These are phyloP conservation scores for Suillus alpinus DNA, from an alignment of 768 basidiomycete genomes.

Conservation along the genomic window DNA sequence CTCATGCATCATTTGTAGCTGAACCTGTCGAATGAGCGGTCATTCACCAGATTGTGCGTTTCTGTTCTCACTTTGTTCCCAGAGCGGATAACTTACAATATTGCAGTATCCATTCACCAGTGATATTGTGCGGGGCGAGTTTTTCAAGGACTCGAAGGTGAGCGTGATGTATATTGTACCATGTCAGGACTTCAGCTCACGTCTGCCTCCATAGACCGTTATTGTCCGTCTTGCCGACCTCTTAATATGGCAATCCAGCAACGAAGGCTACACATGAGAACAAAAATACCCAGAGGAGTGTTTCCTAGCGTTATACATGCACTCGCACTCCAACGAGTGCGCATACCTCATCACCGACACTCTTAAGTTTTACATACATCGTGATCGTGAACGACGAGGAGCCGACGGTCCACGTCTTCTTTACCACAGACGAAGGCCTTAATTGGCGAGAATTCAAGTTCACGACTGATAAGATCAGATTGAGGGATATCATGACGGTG, in stretches of 20 bases:
- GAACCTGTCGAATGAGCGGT: constrained; percentile 78
- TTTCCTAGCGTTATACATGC: constrained; percentile 86
- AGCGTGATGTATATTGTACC: constrained; percentile 12
- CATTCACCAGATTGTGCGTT: constrained; percentile 68
- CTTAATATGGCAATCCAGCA: constrained; percentile 89
- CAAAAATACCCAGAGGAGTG: constrained; percentile 55
- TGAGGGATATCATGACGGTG: too few relatives aligned
- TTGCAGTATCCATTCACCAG: constrained; percentile 63
- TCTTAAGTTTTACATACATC: constrained; percentile 54
- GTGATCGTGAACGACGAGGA: too few relatives aligned
- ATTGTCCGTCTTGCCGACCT: constrained; percentile 76
- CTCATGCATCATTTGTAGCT: constrained; percentile 40
- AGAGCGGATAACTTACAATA: not conserved
- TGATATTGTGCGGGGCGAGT: constrained; percentile 70
- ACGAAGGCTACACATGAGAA: constrained; percentile 92
- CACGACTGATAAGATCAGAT: too few relatives aligned
- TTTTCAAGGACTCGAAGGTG: constrained; percentile 80
- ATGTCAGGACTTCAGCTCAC: not conserved
- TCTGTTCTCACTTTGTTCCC: not conserved
- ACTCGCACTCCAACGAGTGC: constrained; percentile 74
- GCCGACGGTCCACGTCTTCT: too few relatives aligned
- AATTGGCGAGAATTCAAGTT: too few relatives aligned
- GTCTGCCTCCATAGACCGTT: constrained; percentile 54
- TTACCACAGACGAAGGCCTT: constrained; percentile 84
- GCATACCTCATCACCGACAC: constrained; percentile 85